Conservation (phyloP, 176 grass and related monocot species). For the Hsuehochloa calcarea region DNA sequence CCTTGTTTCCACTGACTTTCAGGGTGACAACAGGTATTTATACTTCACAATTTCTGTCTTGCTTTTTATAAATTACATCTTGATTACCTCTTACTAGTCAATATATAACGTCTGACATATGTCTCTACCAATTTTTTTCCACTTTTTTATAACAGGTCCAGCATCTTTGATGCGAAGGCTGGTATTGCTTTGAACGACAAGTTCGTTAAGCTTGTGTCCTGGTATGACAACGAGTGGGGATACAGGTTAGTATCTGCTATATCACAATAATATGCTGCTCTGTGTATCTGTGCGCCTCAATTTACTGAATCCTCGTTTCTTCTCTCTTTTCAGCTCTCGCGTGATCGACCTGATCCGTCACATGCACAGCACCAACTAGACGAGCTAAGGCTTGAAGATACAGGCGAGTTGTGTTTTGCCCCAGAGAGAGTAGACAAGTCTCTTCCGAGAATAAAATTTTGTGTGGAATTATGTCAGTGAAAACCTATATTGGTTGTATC, state of each 20-base stretch:
- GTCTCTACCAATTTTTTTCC: background rate
- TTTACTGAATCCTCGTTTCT: background rate
- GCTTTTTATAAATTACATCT: background rate
- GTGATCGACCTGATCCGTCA: constrained; percentile 89
- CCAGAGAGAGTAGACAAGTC: constrained; percentile 9
- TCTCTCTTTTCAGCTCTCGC: constrained; percentile 49
- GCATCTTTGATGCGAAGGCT: constrained; percentile 66
- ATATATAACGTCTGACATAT: background rate
- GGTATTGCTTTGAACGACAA: constrained; percentile 62
- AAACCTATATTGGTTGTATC: constrained; percentile 20
- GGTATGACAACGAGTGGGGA: constrained; percentile 77
- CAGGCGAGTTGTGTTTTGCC: constrained; percentile 20
- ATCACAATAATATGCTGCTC: too few species aligned
- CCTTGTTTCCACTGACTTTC: constrained; percentile 88
- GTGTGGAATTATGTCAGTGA: constrained; percentile 1
- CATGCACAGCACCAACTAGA: constrained; percentile 65
- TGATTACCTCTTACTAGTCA: background rate
- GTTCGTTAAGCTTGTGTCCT: constrained; percentile 60
- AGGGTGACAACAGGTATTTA: constrained; percentile 86
- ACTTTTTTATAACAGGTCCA: constrained; percentile 31
- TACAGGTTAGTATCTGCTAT: constrained; percentile 49
- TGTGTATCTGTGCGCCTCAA: background rate
- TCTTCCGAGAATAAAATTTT: constrained; percentile 50
- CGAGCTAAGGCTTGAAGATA: constrained; percentile 8
- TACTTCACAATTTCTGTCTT: background rate